These are phyloP conservation scores for Pistacia integerrima DNA, from an alignment of 345 rosid genomes.

Conservation along the genomic window DNA sequence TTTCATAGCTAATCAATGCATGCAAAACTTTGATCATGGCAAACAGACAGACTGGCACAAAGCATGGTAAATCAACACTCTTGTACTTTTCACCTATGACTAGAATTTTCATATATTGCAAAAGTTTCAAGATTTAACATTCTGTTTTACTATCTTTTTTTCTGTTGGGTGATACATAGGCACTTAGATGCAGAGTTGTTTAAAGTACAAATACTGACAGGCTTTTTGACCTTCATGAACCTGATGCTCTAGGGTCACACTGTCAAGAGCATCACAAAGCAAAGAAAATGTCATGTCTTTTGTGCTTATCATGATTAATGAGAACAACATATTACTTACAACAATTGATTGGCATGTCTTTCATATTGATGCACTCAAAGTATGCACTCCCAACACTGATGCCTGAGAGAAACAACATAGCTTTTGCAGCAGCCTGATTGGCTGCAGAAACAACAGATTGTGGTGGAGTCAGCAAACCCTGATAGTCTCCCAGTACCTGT, in stretches of 20 bases:
- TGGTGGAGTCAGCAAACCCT: constrained; percentile 87
- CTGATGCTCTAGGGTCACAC: neutral
- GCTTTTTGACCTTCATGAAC: constrained; percentile 10
- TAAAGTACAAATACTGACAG: neutral
- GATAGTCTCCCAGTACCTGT: constrained; percentile 81
- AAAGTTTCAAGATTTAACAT: neutral
- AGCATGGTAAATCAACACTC: neutral
- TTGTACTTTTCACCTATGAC: constrained; percentile 1
- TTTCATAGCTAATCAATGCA: neutral
- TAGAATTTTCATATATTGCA: neutral
- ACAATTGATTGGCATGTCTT: constrained; percentile 78
- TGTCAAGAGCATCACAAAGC: neutral
- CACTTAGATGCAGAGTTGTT: neutral
- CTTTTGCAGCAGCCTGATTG: constrained; percentile 91
- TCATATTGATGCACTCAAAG: constrained; percentile 70
- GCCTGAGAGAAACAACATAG: constrained; percentile 77
- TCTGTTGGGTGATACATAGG: neutral
- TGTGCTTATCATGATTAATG: constrained; percentile 12
- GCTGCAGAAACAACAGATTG: constrained; percentile 73
- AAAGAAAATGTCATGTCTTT: constrained; percentile 5
- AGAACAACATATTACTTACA: constrained; percentile 53
- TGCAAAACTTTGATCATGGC: neutral
- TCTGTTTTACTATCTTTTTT: neutral
- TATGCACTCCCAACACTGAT: constrained; percentile 56
- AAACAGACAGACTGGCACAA: neutral